Evolutionary conservation across 495 filamentous ascomycete genomes (phyloP), one percentile per base, ranked within the genome.

Genomic region (Neurospora hispaniola): DNA sequence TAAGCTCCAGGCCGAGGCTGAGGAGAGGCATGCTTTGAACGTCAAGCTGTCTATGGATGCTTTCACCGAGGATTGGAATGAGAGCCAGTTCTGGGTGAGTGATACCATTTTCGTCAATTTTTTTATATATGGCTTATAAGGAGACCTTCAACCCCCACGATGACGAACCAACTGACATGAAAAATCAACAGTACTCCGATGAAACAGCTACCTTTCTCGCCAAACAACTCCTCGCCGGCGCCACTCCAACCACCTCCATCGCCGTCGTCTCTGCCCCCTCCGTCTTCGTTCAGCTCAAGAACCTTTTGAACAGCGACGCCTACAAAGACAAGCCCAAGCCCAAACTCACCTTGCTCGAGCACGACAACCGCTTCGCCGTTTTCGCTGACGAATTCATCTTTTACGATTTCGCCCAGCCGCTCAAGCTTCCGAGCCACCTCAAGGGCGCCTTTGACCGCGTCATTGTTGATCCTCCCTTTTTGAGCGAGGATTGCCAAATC

Each of bases 11-110:
- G 85, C 73, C 46, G 84, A 80, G 42, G 84, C 81, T n/a, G 87
- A 84, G 79, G 81, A 82, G 74, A 81, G 76, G 72, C 82, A 81
- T 73, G 76, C 71, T 7, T 72, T 31, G 41, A 42, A 23, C 16
- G 68, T 38, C 77, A 78, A 81, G 46, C 73, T 92, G 41, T 89
- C 86, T 7, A 95, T 95, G 86, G 89, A 91, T 4, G 82, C 86
- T 16, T 95, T 95, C 79, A 81, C 83, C 1, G 92, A 95, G 82
- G 90, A 94, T 79, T 95, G 92, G 92, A 91, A 94, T 72, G 86
- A 90, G 72, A 90, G 87, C 71, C 92, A 95, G 79, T 94, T 94
- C 77, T 92, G 91, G 91, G 89, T 91, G 80, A 0, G 83, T 78
- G 11, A 39, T 23, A 59, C 23, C 2, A 5, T 27, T 59, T 27